Evolutionary conservation across 2,329 filamentous ascomycete species (phyloP).

Genomic region (Neofusicoccum umdonicola): DNA sequence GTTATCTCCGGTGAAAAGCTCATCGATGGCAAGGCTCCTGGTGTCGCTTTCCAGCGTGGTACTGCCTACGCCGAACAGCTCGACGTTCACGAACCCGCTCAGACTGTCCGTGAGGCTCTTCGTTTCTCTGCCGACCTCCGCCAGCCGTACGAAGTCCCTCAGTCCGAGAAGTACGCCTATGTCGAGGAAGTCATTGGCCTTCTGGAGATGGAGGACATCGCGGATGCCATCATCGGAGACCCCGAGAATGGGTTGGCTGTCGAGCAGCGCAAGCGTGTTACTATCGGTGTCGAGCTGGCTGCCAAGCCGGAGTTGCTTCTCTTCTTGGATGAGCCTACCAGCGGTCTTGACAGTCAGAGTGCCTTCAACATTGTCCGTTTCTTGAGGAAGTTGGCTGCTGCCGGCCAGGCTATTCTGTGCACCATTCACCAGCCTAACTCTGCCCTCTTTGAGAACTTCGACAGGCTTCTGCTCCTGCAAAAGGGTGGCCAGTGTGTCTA

Average conservation of each 20-base stretch:
- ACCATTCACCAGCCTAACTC: constrained; percentile 91
- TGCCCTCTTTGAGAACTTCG: constrained; percentile 83
- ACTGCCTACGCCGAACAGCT: constrained; percentile 66
- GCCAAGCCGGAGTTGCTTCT: constrained; percentile 69
- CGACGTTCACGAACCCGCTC: constrained; percentile 61
- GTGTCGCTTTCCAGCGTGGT: constrained; percentile 61
- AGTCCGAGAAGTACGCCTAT: constrained; percentile 62
- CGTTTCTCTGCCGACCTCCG: constrained; percentile 65
- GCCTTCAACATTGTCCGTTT: constrained; percentile 77
- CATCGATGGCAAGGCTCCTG: constrained; percentile 58
- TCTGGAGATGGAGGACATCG: constrained; percentile 64
- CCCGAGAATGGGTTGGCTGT: constrained; percentile 61
- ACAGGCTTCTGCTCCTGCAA: constrained; percentile 75
- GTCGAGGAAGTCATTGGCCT: constrained; percentile 65
- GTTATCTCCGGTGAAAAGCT: constrained; percentile 63
- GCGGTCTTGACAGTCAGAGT: constrained; percentile 68
- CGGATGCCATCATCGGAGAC: constrained; percentile 63
- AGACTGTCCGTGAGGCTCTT: constrained; percentile 64
- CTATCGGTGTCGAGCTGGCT: constrained; percentile 60
- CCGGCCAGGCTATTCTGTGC: constrained; percentile 83
- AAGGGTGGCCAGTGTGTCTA: constrained; percentile 79
- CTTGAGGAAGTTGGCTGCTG: constrained; percentile 71
- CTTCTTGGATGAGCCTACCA: constrained; percentile 78
- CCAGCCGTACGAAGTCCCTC: constrained; percentile 58
- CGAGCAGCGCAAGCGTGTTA: constrained; percentile 67